Conservation (phyloP, 352 stramenopile species). For the Globisporangium spiculum region DNA sequence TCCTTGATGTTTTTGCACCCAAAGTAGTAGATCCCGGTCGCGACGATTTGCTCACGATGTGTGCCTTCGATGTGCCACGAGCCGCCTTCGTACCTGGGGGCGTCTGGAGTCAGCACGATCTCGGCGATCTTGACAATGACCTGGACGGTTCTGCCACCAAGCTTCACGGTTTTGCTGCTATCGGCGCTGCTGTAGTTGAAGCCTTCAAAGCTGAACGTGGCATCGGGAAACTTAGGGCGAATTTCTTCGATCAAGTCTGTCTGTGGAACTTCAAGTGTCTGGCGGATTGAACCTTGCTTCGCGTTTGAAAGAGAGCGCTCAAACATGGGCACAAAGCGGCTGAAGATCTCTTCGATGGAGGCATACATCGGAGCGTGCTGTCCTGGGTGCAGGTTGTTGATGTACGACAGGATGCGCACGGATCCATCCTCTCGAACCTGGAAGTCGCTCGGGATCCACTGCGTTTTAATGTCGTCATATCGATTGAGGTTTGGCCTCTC, state of each 20-base stretch:
- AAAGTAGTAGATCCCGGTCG: conserved; percentile 52
- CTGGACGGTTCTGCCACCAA: neutral
- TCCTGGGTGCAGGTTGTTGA: conserved; percentile 51
- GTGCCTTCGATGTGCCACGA: conserved; percentile 52
- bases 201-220: neutral
- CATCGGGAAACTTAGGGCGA: neutral
- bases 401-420: conserved; percentile 36
- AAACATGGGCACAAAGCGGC: conserved; percentile 38
- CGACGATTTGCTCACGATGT: conserved; percentile 34
- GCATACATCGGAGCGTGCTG: conserved; percentile 24
- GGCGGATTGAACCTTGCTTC: neutral
- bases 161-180: neutral
- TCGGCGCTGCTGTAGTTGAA: neutral
- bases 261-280: neutral
- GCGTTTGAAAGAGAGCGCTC: conserved; percentile 21
- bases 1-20: conserved; percentile 40
- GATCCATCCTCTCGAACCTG: conserved; percentile 17
- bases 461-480: neutral
- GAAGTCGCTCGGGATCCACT: conserved; percentile 48
- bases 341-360: conserved; percentile 30
- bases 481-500: conserved; percentile 13
- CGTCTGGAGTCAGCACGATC: conserved; percentile 44
- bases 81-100: conserved; percentile 35
- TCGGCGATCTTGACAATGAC: conserved; percentile 53
- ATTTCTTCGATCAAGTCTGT: neutral